These are phyloP conservation scores for Metroxylon sagu DNA, from an alignment of 176 grass and related monocot genomes.

Conservation along the genomic window DNA sequence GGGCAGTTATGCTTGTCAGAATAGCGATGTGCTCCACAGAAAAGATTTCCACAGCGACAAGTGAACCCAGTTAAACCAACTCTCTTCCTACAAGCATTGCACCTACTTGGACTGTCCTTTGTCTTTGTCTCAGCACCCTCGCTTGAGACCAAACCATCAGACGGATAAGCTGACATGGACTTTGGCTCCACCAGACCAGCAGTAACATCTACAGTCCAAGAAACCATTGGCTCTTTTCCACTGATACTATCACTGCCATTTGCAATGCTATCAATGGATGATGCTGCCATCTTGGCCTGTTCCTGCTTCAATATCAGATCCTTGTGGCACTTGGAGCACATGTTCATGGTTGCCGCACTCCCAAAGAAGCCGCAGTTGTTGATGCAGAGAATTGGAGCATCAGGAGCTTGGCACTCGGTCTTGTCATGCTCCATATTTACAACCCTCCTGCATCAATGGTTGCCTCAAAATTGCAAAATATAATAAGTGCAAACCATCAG, in stretches of 20 bases:
- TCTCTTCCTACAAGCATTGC: slow-evolving; percentile 58
- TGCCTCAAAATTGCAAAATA: too few species aligned
- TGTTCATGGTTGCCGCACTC: not conserved
- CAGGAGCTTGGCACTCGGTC: slow-evolving; percentile 34
- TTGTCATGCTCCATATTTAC: slow-evolving; percentile 30
- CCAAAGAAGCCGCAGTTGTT: slow-evolving; percentile 15
- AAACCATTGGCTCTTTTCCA: slow-evolving; percentile 30
- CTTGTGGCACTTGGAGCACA: slow-evolving; percentile 22
- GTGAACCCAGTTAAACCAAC: slow-evolving; percentile 79
- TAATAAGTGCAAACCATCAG: too few species aligned
- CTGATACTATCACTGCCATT: slow-evolving; percentile 30
- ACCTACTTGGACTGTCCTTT: slow-evolving; percentile 73
- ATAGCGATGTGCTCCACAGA: slow-evolving; percentile 62
- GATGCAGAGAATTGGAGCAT: slow-evolving; percentile 36
- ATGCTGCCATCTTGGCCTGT: slow-evolving; percentile 34
- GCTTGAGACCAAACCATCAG: slow-evolving; percentile 26
- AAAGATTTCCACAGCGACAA: slow-evolving; percentile 77
- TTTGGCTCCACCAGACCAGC: slow-evolving; percentile 35
- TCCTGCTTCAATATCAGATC: not conserved
- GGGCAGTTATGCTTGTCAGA: slow-evolving; percentile 84
- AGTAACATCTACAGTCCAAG: slow-evolving; percentile 17
- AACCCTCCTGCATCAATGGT: too few species aligned
- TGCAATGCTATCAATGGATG: slow-evolving; percentile 76
- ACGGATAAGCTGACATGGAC: slow-evolving; percentile 4
- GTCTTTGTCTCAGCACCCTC: slow-evolving; percentile 22